phyloP scores from a whole-genome alignment of 805 yeast species.

The Pichia kluyveri region DNA sequence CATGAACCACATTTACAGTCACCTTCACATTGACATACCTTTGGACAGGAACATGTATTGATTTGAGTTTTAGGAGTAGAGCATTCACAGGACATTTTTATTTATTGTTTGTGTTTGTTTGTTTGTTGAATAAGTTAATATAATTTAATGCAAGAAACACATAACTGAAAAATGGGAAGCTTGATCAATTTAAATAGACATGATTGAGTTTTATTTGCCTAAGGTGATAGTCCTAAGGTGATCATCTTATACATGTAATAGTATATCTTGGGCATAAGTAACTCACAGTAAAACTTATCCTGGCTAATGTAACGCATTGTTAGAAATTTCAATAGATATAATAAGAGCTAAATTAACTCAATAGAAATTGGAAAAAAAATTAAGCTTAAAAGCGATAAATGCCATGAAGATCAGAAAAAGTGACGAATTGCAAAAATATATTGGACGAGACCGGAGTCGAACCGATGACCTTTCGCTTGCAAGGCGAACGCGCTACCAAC shows the following conservation, averaged over 20 bases:
- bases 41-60: conserved; percentile 5
- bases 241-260: too few species aligned
- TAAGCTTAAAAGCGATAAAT: too few species aligned
- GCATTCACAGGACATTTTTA: neutral
- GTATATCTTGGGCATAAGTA: neutral
- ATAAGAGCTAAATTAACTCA: too few species aligned
- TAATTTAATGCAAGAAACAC: too few species aligned
- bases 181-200: neutral
- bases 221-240: too few species aligned
- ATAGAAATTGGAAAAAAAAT: neutral
- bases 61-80: neutral
- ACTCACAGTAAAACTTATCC: neutral
- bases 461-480: conserved; percentile 74
- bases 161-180: too few species aligned
- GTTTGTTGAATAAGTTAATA: neutral
- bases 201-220: neutral
- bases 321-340: too few species aligned
- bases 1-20: conserved; percentile 8
- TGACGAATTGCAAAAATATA: conserved; percentile 7
- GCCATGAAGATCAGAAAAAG: too few species aligned
- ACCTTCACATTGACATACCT: conserved; percentile 7
- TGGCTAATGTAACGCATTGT: neutral
- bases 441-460: conserved; percentile 73
- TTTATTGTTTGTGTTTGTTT: neutral
- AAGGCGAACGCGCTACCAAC: conserved; percentile 78